phyloP scores from a whole-genome alignment of 805 yeast genomes.

The Myxozyma nipponensis region DNA sequence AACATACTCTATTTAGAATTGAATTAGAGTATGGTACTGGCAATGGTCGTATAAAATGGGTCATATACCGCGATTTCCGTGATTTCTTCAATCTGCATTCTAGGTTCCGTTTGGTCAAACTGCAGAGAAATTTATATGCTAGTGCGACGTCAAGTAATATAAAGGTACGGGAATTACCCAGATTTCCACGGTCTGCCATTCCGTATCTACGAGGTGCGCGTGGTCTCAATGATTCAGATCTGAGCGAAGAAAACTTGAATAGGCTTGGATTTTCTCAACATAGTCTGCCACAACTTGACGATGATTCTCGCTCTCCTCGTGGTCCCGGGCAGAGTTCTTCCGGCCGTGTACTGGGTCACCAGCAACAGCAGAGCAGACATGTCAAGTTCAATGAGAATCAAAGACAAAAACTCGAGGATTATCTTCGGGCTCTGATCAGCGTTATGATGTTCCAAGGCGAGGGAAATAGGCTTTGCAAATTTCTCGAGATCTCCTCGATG shows the following conservation, averaged over 20 bases:
- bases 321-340: background rate
- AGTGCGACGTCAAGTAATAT: constrained; percentile 32
- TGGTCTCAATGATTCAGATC: constrained; percentile 14
- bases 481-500: constrained; percentile 85
- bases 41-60: constrained; percentile 72
- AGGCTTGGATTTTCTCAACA: constrained; percentile 1
- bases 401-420: constrained; percentile 52
- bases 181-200: constrained; percentile 41
- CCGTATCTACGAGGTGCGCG: constrained; percentile 29
- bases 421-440: constrained; percentile 58
- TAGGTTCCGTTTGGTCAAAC: constrained; percentile 53
- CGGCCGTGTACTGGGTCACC: background rate
- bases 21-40: constrained; percentile 91
- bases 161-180: constrained; percentile 37
- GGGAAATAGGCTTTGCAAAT: constrained; percentile 76
- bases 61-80: constrained; percentile 63
- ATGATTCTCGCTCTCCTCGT: background rate
- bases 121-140: constrained; percentile 29
- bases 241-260: constrained; percentile 5
- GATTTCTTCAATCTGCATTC: constrained; percentile 73
- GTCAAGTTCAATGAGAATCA: constrained; percentile 21
- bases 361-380: background rate
- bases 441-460: constrained; percentile 69
- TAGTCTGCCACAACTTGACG: background rate
- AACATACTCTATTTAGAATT: constrained; percentile 52